Evolutionary conservation across 2,329 filamentous ascomycete species (phyloP).

Genomic region (Ophiognomonia clavigignenti-juglandacearum): DNA sequence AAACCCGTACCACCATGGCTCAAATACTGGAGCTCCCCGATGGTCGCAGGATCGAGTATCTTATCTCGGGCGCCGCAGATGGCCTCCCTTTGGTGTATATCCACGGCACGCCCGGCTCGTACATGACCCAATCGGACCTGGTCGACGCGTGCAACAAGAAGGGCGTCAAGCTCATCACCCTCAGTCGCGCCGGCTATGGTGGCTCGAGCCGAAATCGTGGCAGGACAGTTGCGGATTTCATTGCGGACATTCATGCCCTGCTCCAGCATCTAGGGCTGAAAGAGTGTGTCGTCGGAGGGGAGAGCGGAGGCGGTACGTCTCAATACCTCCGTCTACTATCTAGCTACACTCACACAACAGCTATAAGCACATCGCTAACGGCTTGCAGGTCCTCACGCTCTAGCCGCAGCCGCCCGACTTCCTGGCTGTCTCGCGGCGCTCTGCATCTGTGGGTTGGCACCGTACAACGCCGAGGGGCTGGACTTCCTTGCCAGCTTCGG

Average conservation of each 20-base stretch:
- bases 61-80: slow-evolving; percentile 7
- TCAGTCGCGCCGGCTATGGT: slow-evolving; percentile 12
- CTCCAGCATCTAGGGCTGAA: slow-evolving; percentile 11
- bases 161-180: slow-evolving; percentile 9
- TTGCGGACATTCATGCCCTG: slow-evolving; percentile 10
- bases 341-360: neutral
- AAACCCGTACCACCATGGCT: too few species aligned
- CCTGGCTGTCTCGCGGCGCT: slow-evolving; percentile 10
- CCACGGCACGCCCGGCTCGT: slow-evolving; percentile 12
- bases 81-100: slow-evolving; percentile 9
- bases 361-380: neutral
- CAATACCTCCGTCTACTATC: neutral
- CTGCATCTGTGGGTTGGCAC: slow-evolving; percentile 2
- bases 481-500: slow-evolving; percentile 10
- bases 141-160: slow-evolving; percentile 2
- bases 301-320: slow-evolving; percentile 12
- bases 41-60: slow-evolving; percentile 13
- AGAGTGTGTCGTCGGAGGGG: slow-evolving; percentile 9
- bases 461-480: slow-evolving; percentile 3
- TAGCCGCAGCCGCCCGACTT: slow-evolving; percentile 10
- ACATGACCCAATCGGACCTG: slow-evolving; percentile 1
- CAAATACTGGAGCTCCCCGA: slow-evolving; percentile 6
- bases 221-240: slow-evolving; percentile 5
- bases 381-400: slow-evolving; percentile 6
- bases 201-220: slow-evolving; percentile 6